Evolutionary conservation across 306 rosid genomes (phyloP), one percentile per base, ranked within the genome.

Genomic region (Cicer judaicum): DNA sequence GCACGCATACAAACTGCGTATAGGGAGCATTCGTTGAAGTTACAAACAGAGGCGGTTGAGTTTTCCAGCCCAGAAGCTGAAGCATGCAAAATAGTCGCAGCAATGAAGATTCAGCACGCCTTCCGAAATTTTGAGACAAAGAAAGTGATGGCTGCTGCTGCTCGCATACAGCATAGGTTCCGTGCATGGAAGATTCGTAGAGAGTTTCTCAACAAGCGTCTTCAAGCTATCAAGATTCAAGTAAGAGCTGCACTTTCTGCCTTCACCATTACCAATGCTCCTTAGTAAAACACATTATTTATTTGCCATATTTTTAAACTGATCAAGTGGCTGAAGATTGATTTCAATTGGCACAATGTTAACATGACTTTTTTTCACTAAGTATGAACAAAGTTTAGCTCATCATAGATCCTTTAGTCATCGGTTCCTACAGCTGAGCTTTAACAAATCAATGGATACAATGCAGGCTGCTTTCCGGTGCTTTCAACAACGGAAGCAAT

Each of bases 21-120:
- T 76, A 87, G 98, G 81, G 91, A 90, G 82, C 96, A 80, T 53
- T 74, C 96, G 63, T 78, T 92, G 10, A 92, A 90, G 84, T 64
- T 81, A 74, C 81, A 78, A 72, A 55, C 98, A 7, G 42, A 70
- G 43, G 89, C 82, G 2, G 81, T 92, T 80, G 79, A 82, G 76
- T 46, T 61, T 69, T 87, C 82, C 61, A 48, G 2, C 70, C 89
- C 98, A 0, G 97, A 92, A 87, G 89, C 59, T 74, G 96, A 92
- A 86, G 99, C 97, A 57, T 95, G 88, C 12, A 43, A 64, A 63
- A 92, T 95, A 66, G 75, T 95, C 70, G 96, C 99, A 38, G 99
- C 97, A 87, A 79, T 95, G 99, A 92, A 85, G 80, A 95, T 95
- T 82, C 99, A 95, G 64, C 96, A 92, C 78, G 98, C 99, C 78